These are phyloP conservation scores for Melampsora americana DNA, from an alignment of 1,284 basidiomycete genomes.

Conservation along the genomic window DNA sequence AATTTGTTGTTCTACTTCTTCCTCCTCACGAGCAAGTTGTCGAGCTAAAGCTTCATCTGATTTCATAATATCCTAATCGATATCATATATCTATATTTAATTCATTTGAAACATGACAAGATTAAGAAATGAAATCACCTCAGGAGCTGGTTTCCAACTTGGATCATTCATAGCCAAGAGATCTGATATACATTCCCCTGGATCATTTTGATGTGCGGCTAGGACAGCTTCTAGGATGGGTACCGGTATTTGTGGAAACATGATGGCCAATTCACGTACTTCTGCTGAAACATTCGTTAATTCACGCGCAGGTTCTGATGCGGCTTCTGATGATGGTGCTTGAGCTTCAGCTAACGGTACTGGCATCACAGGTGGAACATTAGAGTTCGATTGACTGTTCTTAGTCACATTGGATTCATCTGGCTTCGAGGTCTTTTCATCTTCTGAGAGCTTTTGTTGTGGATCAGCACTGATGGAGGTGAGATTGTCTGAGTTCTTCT, in stretches of 20 bases:
- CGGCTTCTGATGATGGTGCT: neutral
- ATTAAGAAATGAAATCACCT: conserved; percentile 7
- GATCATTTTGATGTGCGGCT: conserved; percentile 21
- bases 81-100: neutral
- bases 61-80: conserved; percentile 13
- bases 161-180: conserved; percentile 41
- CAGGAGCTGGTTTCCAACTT: conserved; percentile 22
- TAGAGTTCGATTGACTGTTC: no score
- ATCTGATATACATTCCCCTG: conserved; percentile 29
- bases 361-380: neutral
- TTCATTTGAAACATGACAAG: neutral
- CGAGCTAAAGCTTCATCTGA: conserved; percentile 39
- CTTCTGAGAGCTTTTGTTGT: no score
- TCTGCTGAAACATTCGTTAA: conserved; percentile 1
- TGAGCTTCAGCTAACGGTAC: neutral
- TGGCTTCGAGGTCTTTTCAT: no score
- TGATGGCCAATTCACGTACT: conserved; percentile 20
- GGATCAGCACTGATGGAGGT: no score
- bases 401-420: no score
- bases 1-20: conserved; percentile 9
- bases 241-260: conserved; percentile 42
- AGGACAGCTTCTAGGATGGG: conserved; percentile 34
- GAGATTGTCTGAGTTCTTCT: no score
- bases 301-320: neutral
- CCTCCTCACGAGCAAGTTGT: conserved; percentile 30